These are phyloP conservation scores for Wickerhamiella siamensis DNA, from an alignment of 805 yeast genomes.

Conservation along the genomic window DNA sequence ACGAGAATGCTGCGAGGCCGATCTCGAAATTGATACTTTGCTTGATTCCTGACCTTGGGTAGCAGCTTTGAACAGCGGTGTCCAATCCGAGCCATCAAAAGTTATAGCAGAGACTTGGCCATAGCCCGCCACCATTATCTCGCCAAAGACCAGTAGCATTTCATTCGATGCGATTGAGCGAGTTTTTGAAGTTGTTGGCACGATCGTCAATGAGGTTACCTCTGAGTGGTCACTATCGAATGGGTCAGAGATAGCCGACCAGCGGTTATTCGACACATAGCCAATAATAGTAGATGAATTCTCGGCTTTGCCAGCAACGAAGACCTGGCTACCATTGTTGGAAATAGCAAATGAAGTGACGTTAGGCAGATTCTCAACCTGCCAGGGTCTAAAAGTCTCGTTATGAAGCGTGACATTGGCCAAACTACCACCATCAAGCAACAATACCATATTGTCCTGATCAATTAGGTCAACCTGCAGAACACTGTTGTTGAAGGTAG, in stretches of 20 bases:
- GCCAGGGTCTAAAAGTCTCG: too few relatives aligned
- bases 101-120: conserved; percentile 50
- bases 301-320: background rate
- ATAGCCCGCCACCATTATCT: conserved; percentile 32
- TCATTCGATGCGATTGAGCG: conserved; percentile 30
- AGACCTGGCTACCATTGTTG: background rate
- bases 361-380: background rate
- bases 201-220: background rate
- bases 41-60: background rate
- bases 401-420: background rate
- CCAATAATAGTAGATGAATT: background rate
- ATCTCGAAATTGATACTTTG: background rate
- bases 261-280: background rate
- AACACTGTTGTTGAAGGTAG: background rate
- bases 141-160: conserved; percentile 47
- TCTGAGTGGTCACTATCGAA: background rate
- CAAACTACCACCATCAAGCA: background rate
- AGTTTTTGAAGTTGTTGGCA: background rate
- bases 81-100: conserved; percentile 54
- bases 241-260: background rate
- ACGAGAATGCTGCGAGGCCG: background rate
- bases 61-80: conserved; percentile 33
- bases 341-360: background rate
- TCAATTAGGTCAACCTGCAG: background rate
- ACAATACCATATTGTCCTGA: background rate